A percentile compares a stretch with the other conserved stretches of the same genome.
Conservation (phyloP, 371 early-diverging fungal genomes). For the Catenaria anguillulae region DNA sequence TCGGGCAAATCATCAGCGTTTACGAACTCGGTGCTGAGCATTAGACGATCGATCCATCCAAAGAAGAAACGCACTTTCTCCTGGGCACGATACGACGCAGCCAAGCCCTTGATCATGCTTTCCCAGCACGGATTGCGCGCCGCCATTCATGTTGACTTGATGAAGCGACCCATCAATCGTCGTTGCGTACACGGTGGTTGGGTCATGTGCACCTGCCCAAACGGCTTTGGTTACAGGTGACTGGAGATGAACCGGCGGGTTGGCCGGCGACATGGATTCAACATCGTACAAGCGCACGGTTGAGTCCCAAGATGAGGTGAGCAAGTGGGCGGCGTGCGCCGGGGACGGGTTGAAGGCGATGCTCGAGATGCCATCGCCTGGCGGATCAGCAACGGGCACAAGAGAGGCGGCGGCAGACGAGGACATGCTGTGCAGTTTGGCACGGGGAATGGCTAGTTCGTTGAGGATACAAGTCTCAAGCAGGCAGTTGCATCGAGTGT, state of each 20-base stretch:
- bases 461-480: too few relatives aligned
- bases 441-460: too few relatives aligned
- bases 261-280: conserved; percentile 27
- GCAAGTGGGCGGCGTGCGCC: conserved; percentile 38
- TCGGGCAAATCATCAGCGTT: background rate
- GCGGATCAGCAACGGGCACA: conserved; percentile 65
- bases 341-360: conserved; percentile 54
- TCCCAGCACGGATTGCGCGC: conserved; percentile 31
- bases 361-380: conserved; percentile 70
- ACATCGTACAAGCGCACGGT: conserved; percentile 68
- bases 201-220: conserved; percentile 41
- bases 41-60: conserved; percentile 9
- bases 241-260: conserved; percentile 32
- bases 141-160: conserved; percentile 42
- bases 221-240: conserved; percentile 60
- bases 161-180: conserved; percentile 43
- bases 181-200: conserved; percentile 37
- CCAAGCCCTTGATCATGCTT: conserved; percentile 27
- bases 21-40: conserved; percentile 5
- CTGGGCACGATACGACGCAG: conserved; percentile 20
- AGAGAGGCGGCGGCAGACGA: too few relatives aligned
- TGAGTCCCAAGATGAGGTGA: conserved; percentile 83
- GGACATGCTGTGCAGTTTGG: too few relatives aligned
- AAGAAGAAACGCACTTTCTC: too few relatives aligned
- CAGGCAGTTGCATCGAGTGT: too few relatives aligned